Percentiles rank a stretch among this genome's conserved stretches.
Conservation (phyloP, 164 flowering plant genomes). For the Vitis rotundifolia region DNA sequence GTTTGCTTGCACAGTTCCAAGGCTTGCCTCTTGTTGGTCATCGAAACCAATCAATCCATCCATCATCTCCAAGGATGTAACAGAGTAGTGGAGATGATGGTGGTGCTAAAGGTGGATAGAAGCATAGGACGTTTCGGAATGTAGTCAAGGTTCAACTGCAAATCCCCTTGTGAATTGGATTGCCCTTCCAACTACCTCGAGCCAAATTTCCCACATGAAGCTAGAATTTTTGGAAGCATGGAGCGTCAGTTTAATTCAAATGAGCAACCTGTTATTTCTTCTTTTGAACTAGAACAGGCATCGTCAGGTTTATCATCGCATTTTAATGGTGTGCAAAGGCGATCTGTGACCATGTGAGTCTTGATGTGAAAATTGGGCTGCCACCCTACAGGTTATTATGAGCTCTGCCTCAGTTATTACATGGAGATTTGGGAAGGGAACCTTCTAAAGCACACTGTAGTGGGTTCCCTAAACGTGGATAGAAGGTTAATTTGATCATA, state of each 20-base stretch:
- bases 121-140: conserved; percentile 67
- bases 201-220: conserved; percentile 24
- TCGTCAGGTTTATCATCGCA: no score
- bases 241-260: conserved; percentile 24
- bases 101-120: conserved; percentile 38
- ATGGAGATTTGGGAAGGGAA: no score
- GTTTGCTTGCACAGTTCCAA: conserved; percentile 64
- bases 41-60: conserved; percentile 38
- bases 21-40: conserved; percentile 45
- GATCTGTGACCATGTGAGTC: no score
- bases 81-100: conserved; percentile 53
- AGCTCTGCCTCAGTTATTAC: no score
- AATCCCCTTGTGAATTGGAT: conserved; percentile 30
- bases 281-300: no score
- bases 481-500: no score
- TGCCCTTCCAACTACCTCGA: conserved; percentile 27
- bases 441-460: no score
- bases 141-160: conserved; percentile 68
- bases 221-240: conserved; percentile 24
- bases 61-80: conserved; percentile 45
- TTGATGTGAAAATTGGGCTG: no score
- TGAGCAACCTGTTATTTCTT: no score
- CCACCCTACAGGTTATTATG: no score
- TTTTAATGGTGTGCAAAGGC: conserved; percentile 19
- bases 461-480: no score